These are phyloP conservation scores for Dothideomycetes sp. DNA, from an alignment of 2,329 filamentous ascomycete species.

Conservation along the genomic window DNA sequence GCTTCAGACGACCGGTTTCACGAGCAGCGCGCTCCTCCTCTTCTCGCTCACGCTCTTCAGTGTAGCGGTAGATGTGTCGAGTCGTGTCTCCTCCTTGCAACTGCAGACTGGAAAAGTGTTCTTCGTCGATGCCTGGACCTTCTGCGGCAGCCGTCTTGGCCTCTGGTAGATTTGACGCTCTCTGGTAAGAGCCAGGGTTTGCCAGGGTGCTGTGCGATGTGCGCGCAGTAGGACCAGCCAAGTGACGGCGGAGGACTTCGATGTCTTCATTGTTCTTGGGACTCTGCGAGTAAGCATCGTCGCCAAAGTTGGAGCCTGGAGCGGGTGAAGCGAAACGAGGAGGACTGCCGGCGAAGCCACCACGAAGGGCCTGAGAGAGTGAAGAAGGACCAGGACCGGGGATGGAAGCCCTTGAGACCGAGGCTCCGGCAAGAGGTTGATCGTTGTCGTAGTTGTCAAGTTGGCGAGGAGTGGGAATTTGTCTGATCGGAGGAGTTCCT, in stretches of 20 bases:
- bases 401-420: slow-evolving; percentile 43
- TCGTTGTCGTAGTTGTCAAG: slow-evolving; percentile 33
- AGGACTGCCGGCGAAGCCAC: slow-evolving; percentile 60
- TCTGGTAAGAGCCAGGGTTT: slow-evolving; percentile 19
- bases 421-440: slow-evolving; percentile 54
- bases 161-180: slow-evolving; percentile 18
- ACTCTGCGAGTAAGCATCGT: slow-evolving; percentile 45
- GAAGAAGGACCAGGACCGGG: slow-evolving; percentile 78
- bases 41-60: slow-evolving; percentile 74
- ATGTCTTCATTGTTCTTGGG: slow-evolving; percentile 70
- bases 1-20: slow-evolving; percentile 50
- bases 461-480: slow-evolving; percentile 42
- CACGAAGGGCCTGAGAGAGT: slow-evolving; percentile 76
- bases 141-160: slow-evolving; percentile 21
- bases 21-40: slow-evolving; percentile 62
- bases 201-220: slow-evolving; percentile 26
- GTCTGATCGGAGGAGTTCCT: slow-evolving; percentile 40
- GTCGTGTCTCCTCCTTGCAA: slow-evolving; percentile 93
- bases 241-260: slow-evolving; percentile 81
- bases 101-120: slow-evolving; percentile 87
- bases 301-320: slow-evolving; percentile 43
- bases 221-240: slow-evolving; percentile 58
- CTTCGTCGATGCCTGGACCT: slow-evolving; percentile 30
- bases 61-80: slow-evolving; percentile 91
- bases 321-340: slow-evolving; percentile 52